Evolutionary conservation across 2,329 filamentous ascomycete species (phyloP), one percentile per base, ranked within the genome.

Genomic region (Madurella mycetomatis): DNA sequence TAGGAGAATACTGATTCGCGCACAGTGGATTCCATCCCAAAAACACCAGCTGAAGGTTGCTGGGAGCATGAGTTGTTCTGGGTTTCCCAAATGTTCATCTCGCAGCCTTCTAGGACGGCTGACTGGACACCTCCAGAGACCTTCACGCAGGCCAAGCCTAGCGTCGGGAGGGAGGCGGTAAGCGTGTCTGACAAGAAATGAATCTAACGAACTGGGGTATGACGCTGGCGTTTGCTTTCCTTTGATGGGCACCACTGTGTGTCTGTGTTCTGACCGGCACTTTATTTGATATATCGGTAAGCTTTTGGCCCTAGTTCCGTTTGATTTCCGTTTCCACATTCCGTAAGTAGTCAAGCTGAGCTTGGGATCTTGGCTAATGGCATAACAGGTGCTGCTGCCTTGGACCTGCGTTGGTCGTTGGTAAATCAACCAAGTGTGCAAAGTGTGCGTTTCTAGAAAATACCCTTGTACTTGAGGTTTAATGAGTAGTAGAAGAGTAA

Each of bases 51-150:
- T 1, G 53, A 58, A 9, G 63, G 57, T 11, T 61, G 60, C 41
- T 64, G 63, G 63, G 62, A 65, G 19, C 45, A 62, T 41, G 57
- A 61, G 30, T 41, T 64, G 15, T 63, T 51, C 25, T 65, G 62
- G 58, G 31, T 62, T 9, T 63, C 61, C 13, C 55, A 45, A 13
- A 63, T 65, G 59, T 63, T 65, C 34, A 31, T 51, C 1, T 54
- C 57, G 5, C 43, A 46, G 5, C 39, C 53, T 1, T 41, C 53
- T 2, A 49, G n/a, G 9, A 51, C 51, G 11, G n/a, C 17, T 1
- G 46, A 46, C 11, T 62, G 62, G 58, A 46, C 48, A 15, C 54
- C 58, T 15, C 59, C 60, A 1, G 53, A 57, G 41, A 53, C 45
- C 2, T 65, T 62, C 50, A 46, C 50, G 1, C 34, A 16, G 17